These are phyloP conservation scores for Hypomontagnella monticulosa DNA, from an alignment of 495 filamentous ascomycete genomes.

Conservation along the genomic window DNA sequence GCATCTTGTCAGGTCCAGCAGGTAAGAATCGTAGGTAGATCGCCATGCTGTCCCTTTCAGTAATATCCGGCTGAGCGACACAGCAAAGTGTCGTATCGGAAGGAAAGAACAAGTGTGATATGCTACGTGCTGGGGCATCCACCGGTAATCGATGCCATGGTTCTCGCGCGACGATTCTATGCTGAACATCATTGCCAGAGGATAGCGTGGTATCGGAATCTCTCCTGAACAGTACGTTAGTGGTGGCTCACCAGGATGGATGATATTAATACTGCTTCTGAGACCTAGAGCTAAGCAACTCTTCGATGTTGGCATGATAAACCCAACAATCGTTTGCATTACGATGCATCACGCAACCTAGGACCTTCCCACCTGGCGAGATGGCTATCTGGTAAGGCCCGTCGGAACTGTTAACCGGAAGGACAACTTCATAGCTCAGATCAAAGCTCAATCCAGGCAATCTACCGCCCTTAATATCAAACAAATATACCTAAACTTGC, in stretches of 20 bases:
- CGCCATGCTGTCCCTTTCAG: constrained; percentile 20
- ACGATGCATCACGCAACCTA: constrained; percentile 32
- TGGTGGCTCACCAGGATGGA: background rate
- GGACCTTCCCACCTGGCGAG: constrained; percentile 41
- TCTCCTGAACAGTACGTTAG: background rate
- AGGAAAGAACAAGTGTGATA: constrained; percentile 44
- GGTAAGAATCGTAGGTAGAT: constrained; percentile 10
- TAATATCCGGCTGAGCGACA: constrained; percentile 44
- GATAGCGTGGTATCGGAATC: constrained; percentile 7
- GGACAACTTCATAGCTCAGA: constrained; percentile 19
- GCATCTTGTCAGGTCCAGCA: background rate
- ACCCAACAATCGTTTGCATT: constrained; percentile 2
- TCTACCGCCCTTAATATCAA: constrained; percentile 23
- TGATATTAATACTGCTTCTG: background rate
- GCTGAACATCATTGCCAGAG: background rate
- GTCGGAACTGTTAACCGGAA: background rate
- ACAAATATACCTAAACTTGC: constrained; percentile 27
- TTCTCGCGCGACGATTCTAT: background rate
- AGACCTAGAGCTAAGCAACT: background rate
- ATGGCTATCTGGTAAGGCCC: constrained; percentile 40
- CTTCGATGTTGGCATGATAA: constrained; percentile 6
- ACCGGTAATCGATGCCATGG: constrained; percentile 18
- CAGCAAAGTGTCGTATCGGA: constrained; percentile 39
- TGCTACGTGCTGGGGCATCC: constrained; percentile 35
- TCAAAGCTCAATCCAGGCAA: constrained; percentile 18